phyloP scores from a whole-genome alignment of 2,329 filamentous ascomycete genomes.

The Eutypella sp. region DNA sequence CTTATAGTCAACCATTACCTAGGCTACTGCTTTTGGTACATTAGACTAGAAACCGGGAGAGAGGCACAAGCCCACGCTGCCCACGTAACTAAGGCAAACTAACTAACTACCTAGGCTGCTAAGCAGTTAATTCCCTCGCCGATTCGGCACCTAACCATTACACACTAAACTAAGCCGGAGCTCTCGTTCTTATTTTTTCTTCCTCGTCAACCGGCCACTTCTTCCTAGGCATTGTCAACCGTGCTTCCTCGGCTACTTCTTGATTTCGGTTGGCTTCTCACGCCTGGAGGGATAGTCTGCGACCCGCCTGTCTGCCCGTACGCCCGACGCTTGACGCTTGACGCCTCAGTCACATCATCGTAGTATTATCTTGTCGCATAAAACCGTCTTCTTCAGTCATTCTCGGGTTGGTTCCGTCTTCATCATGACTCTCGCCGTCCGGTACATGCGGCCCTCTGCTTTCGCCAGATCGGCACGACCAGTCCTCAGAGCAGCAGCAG shows the following conservation, averaged over 20 bases:
- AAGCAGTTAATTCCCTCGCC: background rate
- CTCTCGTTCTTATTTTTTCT: too few species aligned
- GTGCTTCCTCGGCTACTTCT: background rate
- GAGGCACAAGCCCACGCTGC: too few species aligned
- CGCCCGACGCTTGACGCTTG: too few species aligned
- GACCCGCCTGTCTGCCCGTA: background rate
- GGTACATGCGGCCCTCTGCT: conserved; percentile 22
- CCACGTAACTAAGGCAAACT: background rate
- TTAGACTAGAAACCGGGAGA: too few species aligned
- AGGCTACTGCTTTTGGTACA: too few species aligned
- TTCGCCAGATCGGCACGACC: conserved; percentile 23
- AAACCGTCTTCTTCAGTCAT: background rate
- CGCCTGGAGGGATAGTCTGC: background rate
- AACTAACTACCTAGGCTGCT: background rate
- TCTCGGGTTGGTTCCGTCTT: background rate
- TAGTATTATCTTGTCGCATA: background rate
- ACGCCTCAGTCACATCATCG: too few species aligned
- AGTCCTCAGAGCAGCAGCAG: conserved; percentile 19
- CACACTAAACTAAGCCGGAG: too few species aligned
- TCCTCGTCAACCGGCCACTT: too few species aligned
- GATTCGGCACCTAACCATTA: conserved; percentile 1
- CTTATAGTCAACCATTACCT: too few species aligned
- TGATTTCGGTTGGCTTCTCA: background rate
- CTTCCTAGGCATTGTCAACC: background rate
- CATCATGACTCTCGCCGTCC: conserved; percentile 26